Percentiles rank a stretch among this genome's conserved stretches.
These are phyloP conservation scores for Lachnellula subtilissima DNA, from an alignment of 2,329 filamentous ascomycete genomes.

Conservation along the genomic window DNA sequence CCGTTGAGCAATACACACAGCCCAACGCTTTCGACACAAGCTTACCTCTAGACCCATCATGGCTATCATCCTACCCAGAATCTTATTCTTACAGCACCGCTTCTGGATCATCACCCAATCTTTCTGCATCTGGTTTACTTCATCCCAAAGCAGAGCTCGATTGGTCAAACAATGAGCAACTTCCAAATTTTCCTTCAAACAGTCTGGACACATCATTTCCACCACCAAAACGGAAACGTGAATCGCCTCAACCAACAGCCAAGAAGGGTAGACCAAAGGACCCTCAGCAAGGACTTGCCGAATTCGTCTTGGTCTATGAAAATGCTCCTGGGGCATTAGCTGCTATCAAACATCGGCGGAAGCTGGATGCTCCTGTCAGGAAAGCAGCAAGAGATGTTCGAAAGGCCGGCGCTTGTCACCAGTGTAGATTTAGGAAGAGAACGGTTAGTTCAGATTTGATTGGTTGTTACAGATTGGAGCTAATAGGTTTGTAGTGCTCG, in stretches of 20 bases:
- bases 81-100: neutral
- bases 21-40: neutral
- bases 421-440: constrained; percentile 27
- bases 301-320: constrained; percentile 24
- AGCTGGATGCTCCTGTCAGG: constrained; percentile 22
- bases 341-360: constrained; percentile 18
- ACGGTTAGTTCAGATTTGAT: constrained; percentile 15
- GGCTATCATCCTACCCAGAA: neutral
- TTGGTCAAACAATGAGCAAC: constrained; percentile 11
- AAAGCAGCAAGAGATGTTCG: constrained; percentile 25
- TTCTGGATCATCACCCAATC: neutral
- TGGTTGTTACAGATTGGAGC: neutral
- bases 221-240: constrained; percentile 13
- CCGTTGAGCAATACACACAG: neutral
- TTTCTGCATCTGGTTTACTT: neutral
- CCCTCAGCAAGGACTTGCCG: constrained; percentile 9
- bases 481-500: constrained; percentile 14
- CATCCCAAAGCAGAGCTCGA: constrained; percentile 1
- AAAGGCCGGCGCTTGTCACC: constrained; percentile 27
- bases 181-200: neutral
- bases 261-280: constrained; percentile 7
- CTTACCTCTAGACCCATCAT: neutral
- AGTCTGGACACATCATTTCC: neutral
- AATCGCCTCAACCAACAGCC: constrained; percentile 9
- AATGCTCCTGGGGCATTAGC: constrained; percentile 23